phyloP scores from a whole-genome alignment of 768 basidiomycete genomes.

The Tulasnella calospora region DNA sequence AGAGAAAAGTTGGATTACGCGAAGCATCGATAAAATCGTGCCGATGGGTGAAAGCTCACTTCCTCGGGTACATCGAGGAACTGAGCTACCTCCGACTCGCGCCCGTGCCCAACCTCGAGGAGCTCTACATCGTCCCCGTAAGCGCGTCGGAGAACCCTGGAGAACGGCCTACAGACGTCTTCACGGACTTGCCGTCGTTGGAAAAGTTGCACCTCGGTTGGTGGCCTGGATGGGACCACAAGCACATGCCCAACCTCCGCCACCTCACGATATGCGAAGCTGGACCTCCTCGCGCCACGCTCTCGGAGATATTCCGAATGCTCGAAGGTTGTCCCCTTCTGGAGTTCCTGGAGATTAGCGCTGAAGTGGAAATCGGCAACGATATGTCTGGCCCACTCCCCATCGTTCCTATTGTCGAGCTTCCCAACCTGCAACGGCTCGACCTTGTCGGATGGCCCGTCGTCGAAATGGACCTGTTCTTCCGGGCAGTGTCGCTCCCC shows the following conservation, averaged over 20 bases:
- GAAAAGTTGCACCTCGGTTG: background rate
- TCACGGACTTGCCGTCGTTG: background rate
- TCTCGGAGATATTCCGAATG: background rate
- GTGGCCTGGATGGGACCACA: background rate
- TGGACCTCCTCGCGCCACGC: background rate
- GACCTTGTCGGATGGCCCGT: background rate
- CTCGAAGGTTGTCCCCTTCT: background rate
- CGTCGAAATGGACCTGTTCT: background rate
- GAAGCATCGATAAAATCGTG: background rate
- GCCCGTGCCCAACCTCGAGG: background rate
- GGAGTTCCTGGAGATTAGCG: background rate
- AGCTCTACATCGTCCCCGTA: conserved; percentile 2
- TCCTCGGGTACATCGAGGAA: background rate
- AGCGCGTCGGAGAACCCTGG: background rate
- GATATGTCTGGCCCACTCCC: background rate
- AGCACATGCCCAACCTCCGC: background rate
- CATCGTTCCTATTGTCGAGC: background rate
- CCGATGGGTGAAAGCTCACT: background rate
- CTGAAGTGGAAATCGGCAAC: background rate
- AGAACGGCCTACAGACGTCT: background rate
- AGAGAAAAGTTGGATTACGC: background rate
- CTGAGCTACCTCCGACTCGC: background rate
- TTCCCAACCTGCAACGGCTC: background rate
- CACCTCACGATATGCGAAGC: background rate
- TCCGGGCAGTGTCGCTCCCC: background rate